Percentiles rank a stretch among this genome's conserved stretches.
These are phyloP conservation scores for Aspergillus vadensis DNA, from an alignment of 2,329 filamentous ascomycete species.

Conservation along the genomic window DNA sequence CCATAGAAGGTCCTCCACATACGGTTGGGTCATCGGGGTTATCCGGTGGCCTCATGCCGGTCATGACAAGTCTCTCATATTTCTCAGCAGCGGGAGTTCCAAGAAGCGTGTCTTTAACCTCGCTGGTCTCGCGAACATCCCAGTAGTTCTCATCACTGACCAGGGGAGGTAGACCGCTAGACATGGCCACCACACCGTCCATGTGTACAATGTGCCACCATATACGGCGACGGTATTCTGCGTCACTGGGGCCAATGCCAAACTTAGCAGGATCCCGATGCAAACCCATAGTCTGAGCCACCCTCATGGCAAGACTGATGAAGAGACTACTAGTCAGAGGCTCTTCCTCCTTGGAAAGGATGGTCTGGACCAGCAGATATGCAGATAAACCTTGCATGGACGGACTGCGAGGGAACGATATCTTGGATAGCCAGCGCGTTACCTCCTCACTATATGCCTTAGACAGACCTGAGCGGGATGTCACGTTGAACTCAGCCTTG, in stretches of 20 bases:
- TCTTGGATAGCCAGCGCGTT: constrained; percentile 45
- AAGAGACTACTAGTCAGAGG: constrained; percentile 52
- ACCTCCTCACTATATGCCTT: constrained; percentile 46
- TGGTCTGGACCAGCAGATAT: constrained; percentile 51
- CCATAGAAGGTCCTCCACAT: constrained; percentile 45
- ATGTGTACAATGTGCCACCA: constrained; percentile 55
- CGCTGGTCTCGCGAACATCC: constrained; percentile 50
- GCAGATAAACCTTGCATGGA: constrained; percentile 50
- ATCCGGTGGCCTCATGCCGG: constrained; percentile 38
- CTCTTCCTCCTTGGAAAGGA: constrained; percentile 52
- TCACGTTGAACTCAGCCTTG: constrained; percentile 42
- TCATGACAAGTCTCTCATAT: constrained; percentile 39
- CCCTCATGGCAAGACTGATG: constrained; percentile 49
- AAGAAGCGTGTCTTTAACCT: constrained; percentile 50
- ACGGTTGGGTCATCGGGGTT: constrained; percentile 45
- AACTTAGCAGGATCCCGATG: constrained; percentile 54
- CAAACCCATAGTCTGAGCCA: constrained; percentile 52
- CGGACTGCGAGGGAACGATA: constrained; percentile 49
- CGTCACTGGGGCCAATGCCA: constrained; percentile 47
- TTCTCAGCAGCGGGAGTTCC: constrained; percentile 41
- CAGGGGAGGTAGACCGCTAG: constrained; percentile 50
- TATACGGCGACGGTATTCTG: constrained; percentile 48
- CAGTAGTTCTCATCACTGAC: constrained; percentile 52
- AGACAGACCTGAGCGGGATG: constrained; percentile 40
- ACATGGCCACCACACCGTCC: constrained; percentile 53